Base-by-base conservation (phyloP, 768 basidiomycete species). In the Russula emetica region DNA sequence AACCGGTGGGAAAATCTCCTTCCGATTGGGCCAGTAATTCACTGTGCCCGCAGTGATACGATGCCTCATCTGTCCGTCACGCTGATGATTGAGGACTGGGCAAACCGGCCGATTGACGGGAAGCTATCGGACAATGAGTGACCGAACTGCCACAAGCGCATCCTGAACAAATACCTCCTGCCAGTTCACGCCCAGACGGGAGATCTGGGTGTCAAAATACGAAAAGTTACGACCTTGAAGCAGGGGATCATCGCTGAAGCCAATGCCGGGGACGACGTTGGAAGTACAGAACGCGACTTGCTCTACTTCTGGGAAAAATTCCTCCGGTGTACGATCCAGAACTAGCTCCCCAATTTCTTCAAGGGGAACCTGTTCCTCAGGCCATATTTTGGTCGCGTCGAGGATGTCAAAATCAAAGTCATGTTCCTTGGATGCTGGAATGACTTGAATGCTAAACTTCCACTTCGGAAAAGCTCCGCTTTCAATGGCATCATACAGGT, bases 11-110 rank as follows among this genome's bases (percentile, higher is more conserved):
- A 78, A 80, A 6, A 77, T 71, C 13, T 77, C 72, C 51, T 81
- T 79, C 13, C 93, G 82, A 71, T 94, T 94, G 0, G 94, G 94
- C 82, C 84, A 90, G 71, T 95, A 95, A 69, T 93, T 93, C 69
- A 87, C 74, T 5, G 65, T 73, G 57, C 80, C 81, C 70, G 81
- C 83, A 50, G 78, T 76, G 62, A 90, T 89, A 32, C 76, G 81
- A 64, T 82, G 80, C 54, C 85, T 80, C 61, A 74, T 73, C 64
- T 78, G 71, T 1, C 89, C 88, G 68, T 86, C 87, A 44, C 88
- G 83, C 47, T 88, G 77, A 63, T 83, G 79, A 69, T 85, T 89
- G 74, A 89, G 73, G 34, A 90, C 83, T 1, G 89, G 90, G 67
- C 90, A 92, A 3, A 89, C 71, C 3, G 88, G 86, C 20, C 87